Evolutionary conservation across 2,329 filamentous ascomycete genomes (phyloP).

Genomic region (Arthroderma sp.): DNA sequence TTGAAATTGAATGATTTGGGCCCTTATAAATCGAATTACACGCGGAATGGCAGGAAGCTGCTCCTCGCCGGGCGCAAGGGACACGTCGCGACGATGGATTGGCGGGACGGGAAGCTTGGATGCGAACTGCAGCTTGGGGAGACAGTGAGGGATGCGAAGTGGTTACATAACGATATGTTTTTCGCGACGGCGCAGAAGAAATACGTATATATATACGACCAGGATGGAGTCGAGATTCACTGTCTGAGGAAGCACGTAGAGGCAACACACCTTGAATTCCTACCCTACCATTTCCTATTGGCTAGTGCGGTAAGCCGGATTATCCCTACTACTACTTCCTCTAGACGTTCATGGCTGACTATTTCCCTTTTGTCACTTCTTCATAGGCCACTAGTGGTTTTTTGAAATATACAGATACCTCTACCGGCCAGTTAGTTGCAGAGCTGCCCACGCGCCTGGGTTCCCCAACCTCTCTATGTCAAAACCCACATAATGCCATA

Average conservation of each 20-base stretch:
- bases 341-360: constrained; percentile 10
- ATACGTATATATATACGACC: constrained; percentile 92
- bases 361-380: neutral
- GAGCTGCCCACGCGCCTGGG: constrained; percentile 78
- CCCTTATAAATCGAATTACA: constrained; percentile 81
- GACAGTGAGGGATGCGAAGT: constrained; percentile 77
- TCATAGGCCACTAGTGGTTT: constrained; percentile 61
- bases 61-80: constrained; percentile 81
- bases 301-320: constrained; percentile 57
- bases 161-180: constrained; percentile 84
- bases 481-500: constrained; percentile 87
- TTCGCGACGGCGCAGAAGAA: constrained; percentile 96
- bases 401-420: constrained; percentile 89
- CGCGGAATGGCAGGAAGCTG: constrained; percentile 73
- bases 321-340: neutral
- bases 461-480: constrained; percentile 65
- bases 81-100: constrained; percentile 93
- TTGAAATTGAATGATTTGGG: constrained; percentile 70
- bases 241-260: constrained; percentile 82
- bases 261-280: constrained; percentile 84
- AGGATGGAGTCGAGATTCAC: constrained; percentile 80
- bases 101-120: constrained; percentile 78
- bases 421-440: constrained; percentile 75
- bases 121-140: constrained; percentile 86
- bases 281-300: constrained; percentile 91